Evolutionary conservation across 2,329 filamentous ascomycete species (phyloP), one percentile per base, ranked within the genome.

Genomic region (Albophoma yamanashiensis): DNA sequence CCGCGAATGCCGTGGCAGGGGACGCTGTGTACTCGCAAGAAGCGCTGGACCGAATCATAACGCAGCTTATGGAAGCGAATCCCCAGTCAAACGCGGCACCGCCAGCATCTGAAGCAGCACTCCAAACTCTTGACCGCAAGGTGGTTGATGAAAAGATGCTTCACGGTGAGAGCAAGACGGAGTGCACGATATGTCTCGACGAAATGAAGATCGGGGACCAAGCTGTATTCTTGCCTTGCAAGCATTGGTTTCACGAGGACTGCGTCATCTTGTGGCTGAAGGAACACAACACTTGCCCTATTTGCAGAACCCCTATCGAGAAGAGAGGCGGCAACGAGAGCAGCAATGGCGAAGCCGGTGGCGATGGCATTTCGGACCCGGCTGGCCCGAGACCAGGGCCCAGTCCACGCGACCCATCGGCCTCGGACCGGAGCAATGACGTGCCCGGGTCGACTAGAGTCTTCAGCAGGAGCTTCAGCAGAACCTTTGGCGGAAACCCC

Each of bases 141-240:
- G 83, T 83, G 52, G 78, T 94, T 2, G 84, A 90, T 57, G 77
- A 82, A 60, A 81, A 87, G 50, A 87, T 95, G 82, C 78, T 95
- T 7, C 81, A 79, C 1, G 70, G 76, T 0, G 83, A 85, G 59
- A 82, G 82, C 8, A 89, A 88, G 61, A 88, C 86, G 50, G 92
- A 97, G 69, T 99, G 94, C 72, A 92, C 90, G 42, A 96, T 99
- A 61, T 99, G 94, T 74, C 96, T 97, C 78, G 92, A 97, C 59
- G 84, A 89, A 36, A 87, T 95, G 63, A 80, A 84, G 34, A 69
- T 89, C 42, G 89, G 86, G 14, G 86, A 89, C 38, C 85, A 89
- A 69, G 90, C 93, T 6, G 83, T 89, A 0, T 82, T 87, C 55
- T 75, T 99, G 57, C 92, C 92, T 0, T 99, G 94, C 75, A 88